These are phyloP conservation scores for Fragosphaeria purpurea DNA, from an alignment of 2,329 filamentous ascomycete species.

Conservation along the genomic window DNA sequence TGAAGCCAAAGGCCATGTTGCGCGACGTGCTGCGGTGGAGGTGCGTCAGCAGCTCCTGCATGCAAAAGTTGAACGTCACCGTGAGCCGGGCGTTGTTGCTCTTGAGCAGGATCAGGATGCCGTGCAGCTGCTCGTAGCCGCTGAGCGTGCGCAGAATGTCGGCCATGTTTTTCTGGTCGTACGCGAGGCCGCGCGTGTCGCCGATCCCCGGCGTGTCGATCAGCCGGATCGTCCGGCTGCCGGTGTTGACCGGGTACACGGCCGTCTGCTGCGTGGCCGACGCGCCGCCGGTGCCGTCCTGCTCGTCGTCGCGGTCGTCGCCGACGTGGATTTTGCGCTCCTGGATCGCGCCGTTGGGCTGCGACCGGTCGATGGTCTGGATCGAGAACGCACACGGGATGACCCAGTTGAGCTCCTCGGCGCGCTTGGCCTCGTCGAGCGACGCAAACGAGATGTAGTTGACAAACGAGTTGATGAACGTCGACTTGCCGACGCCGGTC, in stretches of 20 bases:
- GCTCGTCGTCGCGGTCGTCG: slow-evolving; percentile 19
- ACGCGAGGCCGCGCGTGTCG: slow-evolving; percentile 26
- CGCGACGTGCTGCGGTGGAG: slow-evolving; percentile 26
- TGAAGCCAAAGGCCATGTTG: slow-evolving; percentile 35
- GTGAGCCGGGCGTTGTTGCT: slow-evolving; percentile 27
- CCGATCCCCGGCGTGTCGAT: slow-evolving; percentile 35
- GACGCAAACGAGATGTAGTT: slow-evolving; percentile 31
- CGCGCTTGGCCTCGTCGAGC: slow-evolving; percentile 28
- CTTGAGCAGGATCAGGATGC: slow-evolving; percentile 32
- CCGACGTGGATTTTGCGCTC: slow-evolving; percentile 22
- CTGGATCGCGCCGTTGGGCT: slow-evolving; percentile 15
- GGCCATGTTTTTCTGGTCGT: slow-evolving; percentile 29
- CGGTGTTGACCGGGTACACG: slow-evolving; percentile 23
- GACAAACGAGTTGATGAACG: slow-evolving; percentile 37
- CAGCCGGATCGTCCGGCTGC: slow-evolving; percentile 21
- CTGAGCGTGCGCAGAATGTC: slow-evolving; percentile 26
- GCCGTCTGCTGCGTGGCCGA: slow-evolving; percentile 28
- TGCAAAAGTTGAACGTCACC: slow-evolving; percentile 28
- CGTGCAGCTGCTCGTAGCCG: slow-evolving; percentile 26
- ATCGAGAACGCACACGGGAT: slow-evolving; percentile 30
- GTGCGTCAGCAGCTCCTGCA: slow-evolving; percentile 29
- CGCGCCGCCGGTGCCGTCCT: slow-evolving; percentile 21
- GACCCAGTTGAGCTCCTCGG: slow-evolving; percentile 21
- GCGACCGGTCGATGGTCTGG: slow-evolving; percentile 20
- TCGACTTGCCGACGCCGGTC: slow-evolving; percentile 38